A percentile compares a stretch with the other conserved stretches of the same genome.
These are phyloP conservation scores for Ceriops tagal DNA, from an alignment of 345 rosid species.

Conservation along the genomic window DNA sequence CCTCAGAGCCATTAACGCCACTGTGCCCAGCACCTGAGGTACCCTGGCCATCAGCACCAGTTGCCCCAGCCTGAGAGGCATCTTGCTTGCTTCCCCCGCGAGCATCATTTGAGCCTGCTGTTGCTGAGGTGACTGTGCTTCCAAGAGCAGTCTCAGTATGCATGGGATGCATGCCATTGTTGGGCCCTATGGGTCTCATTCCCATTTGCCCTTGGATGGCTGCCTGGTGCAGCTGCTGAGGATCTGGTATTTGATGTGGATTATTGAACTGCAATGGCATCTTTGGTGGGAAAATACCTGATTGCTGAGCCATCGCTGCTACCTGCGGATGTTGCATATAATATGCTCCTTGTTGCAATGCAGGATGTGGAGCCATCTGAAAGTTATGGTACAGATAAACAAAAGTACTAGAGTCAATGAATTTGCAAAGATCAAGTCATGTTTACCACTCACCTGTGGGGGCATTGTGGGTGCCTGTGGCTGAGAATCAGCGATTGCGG, in stretches of 20 bases:
- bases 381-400: conserved; percentile 16
- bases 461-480: conserved; percentile 65
- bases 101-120: conserved; percentile 35
- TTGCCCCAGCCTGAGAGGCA: conserved; percentile 34
- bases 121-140: conserved; percentile 34
- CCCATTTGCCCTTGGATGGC: conserved; percentile 77
- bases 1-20: conserved; percentile 35
- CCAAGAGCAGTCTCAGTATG: conserved; percentile 51
- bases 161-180: conserved; percentile 59
- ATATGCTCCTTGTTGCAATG: conserved; percentile 69
- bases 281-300: conserved; percentile 46
- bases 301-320: conserved; percentile 59
- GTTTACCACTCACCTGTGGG: conserved; percentile 49
- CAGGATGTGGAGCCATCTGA: conserved; percentile 71
- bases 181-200: conserved; percentile 57
- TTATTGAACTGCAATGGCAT: conserved; percentile 59
- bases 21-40: conserved; percentile 31
- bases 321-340: conserved; percentile 82
- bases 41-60: conserved; percentile 44
- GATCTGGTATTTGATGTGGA: conserved; percentile 72
- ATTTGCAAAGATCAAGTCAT: conserved; percentile 8
- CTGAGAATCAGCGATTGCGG: conserved; percentile 96
- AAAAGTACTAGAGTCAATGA: neutral
- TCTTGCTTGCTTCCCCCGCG: conserved; percentile 67
- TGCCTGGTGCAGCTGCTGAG: conserved; percentile 62